Base-by-base conservation (phyloP, 805 yeast genomes). In the Cyberlindnera veronae region DNA sequence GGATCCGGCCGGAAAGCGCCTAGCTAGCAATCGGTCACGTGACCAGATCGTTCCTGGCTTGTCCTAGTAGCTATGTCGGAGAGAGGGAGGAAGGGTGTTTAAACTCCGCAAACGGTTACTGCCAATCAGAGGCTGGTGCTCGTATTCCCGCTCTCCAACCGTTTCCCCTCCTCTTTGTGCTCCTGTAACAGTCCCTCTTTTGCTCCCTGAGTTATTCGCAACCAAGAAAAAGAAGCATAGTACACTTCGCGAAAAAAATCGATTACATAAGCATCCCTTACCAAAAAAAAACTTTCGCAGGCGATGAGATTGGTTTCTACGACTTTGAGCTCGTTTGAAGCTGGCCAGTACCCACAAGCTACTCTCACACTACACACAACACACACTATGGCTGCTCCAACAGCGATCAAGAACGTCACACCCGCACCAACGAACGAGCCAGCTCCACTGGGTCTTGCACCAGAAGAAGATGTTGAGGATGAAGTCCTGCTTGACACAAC, bases 341-440 rank as follows among this genome's bases (percentile, higher is more conserved):
- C n/a, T n/a, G n/a, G n/a, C 6, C 29, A 6, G 6, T 11, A 17
- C 21, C 9, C 16, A 30, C 16, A 11, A 9, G 8, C 7, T 12
- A 19, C 16, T 5, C 16, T 14, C 24, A 11, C 20, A 10, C 15
- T 6, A 5, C 24, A 31, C 27, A 32, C 15, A 36, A 35, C 5
- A 36, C 26, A 41, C 27, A 24, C 17, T 12, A 70, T 72, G 77
- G 76, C 66, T 36, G 76, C 77, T 16, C 79, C 72, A 36, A 68
- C 58, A 53, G 75, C 62, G 59, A 13, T 51, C 44, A 41, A 62
- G 63, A 46, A 46, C 18, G 23, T 29, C 12, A 6, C 30, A 15
- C 23, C 29, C 3, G 43, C 21, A 30, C 38, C 27, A 13, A 19
- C 34, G n/a, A 18, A n/a, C 32, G 38, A 9, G 3, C 42, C 31